Percentiles rank a stretch among this genome's conserved stretches.
Conservation (phyloP, 2,329 filamentous ascomycete genomes). For the Verticillium isaacii region DNA sequence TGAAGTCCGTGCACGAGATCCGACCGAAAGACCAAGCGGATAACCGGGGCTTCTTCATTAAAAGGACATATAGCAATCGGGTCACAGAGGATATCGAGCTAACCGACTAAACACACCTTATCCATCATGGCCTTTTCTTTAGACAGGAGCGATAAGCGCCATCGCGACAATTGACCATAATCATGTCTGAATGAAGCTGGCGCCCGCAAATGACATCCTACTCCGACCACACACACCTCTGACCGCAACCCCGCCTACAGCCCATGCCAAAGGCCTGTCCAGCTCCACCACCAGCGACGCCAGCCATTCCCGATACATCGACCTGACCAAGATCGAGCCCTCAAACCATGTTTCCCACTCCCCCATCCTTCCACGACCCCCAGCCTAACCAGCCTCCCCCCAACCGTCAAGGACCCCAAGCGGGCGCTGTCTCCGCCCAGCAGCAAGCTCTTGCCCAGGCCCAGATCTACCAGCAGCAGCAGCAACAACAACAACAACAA, state of each 20-base stretch:
- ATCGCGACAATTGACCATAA: background rate
- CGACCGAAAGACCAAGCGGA: background rate
- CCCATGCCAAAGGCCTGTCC: background rate
- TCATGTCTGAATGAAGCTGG: background rate
- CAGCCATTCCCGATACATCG: constrained; percentile 2
- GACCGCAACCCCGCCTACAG: constrained; percentile 2
- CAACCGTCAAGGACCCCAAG: background rate
- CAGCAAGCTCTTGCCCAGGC: constrained; percentile 10
- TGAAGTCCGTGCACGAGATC: background rate
- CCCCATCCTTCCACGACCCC: constrained; percentile 3
- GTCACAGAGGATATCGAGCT: background rate
- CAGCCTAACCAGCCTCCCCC: constrained; percentile 2
- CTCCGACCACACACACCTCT: background rate
- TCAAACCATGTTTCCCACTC: constrained; percentile 2
- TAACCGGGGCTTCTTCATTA: too few species aligned
- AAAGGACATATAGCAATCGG: background rate
- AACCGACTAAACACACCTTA: background rate
- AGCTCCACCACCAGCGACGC: constrained; percentile 2
- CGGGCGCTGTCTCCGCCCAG: constrained; percentile 6
- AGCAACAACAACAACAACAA: constrained; percentile 14
- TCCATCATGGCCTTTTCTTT: background rate
- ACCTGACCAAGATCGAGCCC: background rate
- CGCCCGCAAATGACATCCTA: constrained; percentile 1
- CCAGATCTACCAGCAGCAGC: constrained; percentile 17
- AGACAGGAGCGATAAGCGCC: background rate